Evolutionary conservation across 2,329 filamentous ascomycete species (phyloP).

Genomic region (Pseudogymnoascus sp.): DNA sequence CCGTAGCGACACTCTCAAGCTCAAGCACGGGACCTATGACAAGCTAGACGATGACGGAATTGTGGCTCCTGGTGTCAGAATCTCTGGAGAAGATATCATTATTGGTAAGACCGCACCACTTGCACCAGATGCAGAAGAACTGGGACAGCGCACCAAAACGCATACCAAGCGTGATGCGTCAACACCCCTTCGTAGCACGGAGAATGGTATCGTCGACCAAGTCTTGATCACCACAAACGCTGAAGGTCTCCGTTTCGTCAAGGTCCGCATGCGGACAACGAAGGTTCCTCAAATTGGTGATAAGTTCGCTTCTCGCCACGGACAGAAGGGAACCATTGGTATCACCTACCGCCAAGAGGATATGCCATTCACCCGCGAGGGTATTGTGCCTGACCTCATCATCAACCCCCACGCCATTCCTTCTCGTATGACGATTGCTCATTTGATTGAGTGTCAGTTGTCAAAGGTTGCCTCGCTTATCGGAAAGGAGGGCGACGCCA

Average conservation of each 20-base stretch:
- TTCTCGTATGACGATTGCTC: constrained; percentile 99
- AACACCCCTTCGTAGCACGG: constrained; percentile 87
- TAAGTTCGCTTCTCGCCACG: constrained; percentile 98
- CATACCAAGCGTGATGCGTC: constrained; percentile 95
- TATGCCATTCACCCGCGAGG: constrained; percentile 94
- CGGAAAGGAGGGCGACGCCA: constrained; percentile 94
- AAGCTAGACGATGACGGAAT: constrained; percentile 97
- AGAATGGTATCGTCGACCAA: constrained; percentile 92
- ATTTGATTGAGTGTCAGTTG: constrained; percentile 97
- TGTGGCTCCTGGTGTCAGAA: constrained; percentile 84
- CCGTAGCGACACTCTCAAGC: constrained; percentile 75
- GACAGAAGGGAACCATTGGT: constrained; percentile 98
- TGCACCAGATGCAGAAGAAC: constrained; percentile 83
- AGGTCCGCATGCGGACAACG: constrained; percentile 93
- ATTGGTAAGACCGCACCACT: constrained; percentile 98
- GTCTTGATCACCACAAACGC: constrained; percentile 92
- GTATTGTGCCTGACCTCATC: constrained; percentile 88
- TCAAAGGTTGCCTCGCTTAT: constrained; percentile 92
- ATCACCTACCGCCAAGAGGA: constrained; percentile 97
- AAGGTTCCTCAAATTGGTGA: constrained; percentile 98
- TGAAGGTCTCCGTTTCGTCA: constrained; percentile 91
- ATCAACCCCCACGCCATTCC: constrained; percentile 99
- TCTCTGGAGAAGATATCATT: constrained; percentile 96
- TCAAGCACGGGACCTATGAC: constrained; percentile 94
- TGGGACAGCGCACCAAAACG: constrained; percentile 81